These are phyloP conservation scores for Suillus fuscotomentosus DNA, from an alignment of 768 basidiomycete genomes.

Conservation along the genomic window DNA sequence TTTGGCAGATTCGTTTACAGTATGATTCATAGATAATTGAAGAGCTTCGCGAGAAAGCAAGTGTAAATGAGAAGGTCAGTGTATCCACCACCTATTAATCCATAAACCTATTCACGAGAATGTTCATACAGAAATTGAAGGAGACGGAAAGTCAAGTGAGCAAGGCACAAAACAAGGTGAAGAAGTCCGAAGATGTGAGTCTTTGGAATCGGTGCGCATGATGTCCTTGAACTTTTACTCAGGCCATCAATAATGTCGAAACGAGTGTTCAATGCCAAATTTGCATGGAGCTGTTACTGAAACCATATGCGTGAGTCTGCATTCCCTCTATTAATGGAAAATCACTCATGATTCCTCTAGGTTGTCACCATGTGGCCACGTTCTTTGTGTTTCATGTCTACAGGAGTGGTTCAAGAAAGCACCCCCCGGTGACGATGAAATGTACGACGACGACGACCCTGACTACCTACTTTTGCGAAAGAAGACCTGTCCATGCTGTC, in stretches of 20 bases:
- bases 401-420: conserved; percentile 79
- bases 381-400: conserved; percentile 70
- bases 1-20: conserved; percentile 6
- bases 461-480: conserved; percentile 53
- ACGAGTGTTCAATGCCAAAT: conserved; percentile 68
- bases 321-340: neutral
- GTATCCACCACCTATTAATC: neutral
- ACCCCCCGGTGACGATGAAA: conserved; percentile 47
- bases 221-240: conserved; percentile 2
- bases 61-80: conserved; percentile 37
- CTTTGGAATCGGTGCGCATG: neutral
- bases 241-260: conserved; percentile 61
- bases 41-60: conserved; percentile 47
- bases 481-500: conserved; percentile 76
- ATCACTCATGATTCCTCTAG: conserved; percentile 32
- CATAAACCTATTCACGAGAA: conserved; percentile 2
- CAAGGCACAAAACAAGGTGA: conserved; percentile 44
- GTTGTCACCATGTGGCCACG: conserved; percentile 74
- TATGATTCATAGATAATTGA: conserved; percentile 44
- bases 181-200: conserved; percentile 58
- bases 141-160: conserved; percentile 45
- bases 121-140: conserved; percentile 37
- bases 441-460: conserved; percentile 39
- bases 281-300: conserved; percentile 66
- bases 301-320: conserved; percentile 62